Evolutionary conservation across 2,329 filamentous ascomycete species (phyloP).

Genomic region (Aureobasidium sp.): DNA sequence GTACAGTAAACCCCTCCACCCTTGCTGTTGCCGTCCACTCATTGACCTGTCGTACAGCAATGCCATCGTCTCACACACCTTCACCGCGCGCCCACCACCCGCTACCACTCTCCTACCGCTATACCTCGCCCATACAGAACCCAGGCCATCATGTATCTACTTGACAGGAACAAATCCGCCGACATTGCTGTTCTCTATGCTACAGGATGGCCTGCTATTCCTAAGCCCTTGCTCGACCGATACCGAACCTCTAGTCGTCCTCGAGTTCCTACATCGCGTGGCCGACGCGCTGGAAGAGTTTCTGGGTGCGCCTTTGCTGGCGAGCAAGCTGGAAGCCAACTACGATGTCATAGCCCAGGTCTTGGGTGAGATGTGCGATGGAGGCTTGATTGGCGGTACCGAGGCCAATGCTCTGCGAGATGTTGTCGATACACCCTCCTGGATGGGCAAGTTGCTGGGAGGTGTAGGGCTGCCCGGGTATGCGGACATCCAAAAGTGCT

Average conservation of each 20-base stretch:
- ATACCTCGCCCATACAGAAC: slow-evolving; percentile 74
- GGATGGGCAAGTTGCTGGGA: slow-evolving; percentile 81
- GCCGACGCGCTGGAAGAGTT: slow-evolving; percentile 94
- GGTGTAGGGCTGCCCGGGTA: slow-evolving; percentile 72
- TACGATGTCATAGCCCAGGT: slow-evolving; percentile 94
- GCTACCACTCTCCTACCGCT: slow-evolving; percentile 71
- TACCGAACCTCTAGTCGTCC: slow-evolving; percentile 77
- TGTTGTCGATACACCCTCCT: slow-evolving; percentile 82
- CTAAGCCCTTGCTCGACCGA: slow-evolving; percentile 79
- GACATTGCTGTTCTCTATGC: slow-evolving; percentile 79
- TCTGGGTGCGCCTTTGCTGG: slow-evolving; percentile 76
- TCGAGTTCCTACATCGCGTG: slow-evolving; percentile 91
- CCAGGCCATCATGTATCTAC: slow-evolving; percentile 81
- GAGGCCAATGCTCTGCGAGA: slow-evolving; percentile 90
- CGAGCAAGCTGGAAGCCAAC: slow-evolving; percentile 76
- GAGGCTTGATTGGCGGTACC: slow-evolving; percentile 78
- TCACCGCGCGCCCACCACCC: slow-evolving; percentile 72
- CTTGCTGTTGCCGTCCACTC: background rate
- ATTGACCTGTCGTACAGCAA: slow-evolving; percentile 46
- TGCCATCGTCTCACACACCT: slow-evolving; percentile 81
- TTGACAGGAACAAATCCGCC: slow-evolving; percentile 74
- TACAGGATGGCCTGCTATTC: slow-evolving; percentile 82
- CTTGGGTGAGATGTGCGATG: slow-evolving; percentile 93
- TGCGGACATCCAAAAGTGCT: background rate
- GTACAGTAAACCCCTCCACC: slow-evolving; percentile 45